Evolutionary conservation across 129 eudicot species (phyloP), one percentile per base, ranked within the genome.

Genomic region (Lactuca saligna): DNA sequence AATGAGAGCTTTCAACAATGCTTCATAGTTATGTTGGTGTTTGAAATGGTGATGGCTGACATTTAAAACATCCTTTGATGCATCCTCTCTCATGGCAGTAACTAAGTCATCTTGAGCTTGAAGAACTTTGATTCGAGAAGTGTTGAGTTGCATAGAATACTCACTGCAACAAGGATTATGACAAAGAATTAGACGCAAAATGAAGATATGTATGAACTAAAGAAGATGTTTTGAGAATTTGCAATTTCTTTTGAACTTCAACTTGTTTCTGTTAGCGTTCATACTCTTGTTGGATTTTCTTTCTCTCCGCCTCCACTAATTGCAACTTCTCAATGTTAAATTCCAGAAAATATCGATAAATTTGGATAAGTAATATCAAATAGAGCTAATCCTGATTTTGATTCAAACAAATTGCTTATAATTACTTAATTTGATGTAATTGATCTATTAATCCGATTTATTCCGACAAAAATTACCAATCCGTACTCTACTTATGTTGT

Each of bases 81-180:
- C 96, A 61, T 85, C 71, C 53, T 92, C 98, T 77, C 83, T 86
- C 98, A 92, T 88, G 72, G 98, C 78, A 69, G 49, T 82, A 50
- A 92, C 96, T 82, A 92, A 68, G 80, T 92, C 98, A 84, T 92
- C 98, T 86, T 89, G 98, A 54, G 96, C 96, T 84, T 92, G 98
- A 85, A 92, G 98, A 78, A 92, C 96, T 75, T 92, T 92, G 79
- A 92, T 75, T 33, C 98, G 78, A 82, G 98, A 89, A 65, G 98
- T 95, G 81, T 92, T 92, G 66, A 92, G 88, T 79, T 92, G 98
- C 95, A 87, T 92, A 33, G 96, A 92, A 68, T 92, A 92, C 83
- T 92, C 98, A 60, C 98, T 92, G 83, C 81, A 69, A 75, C 48
- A 67, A 61, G 57, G 9, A 68, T 68, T 5, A 29, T 59, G 42